Evolutionary conservation across 108 stramenopile species (phyloP), one percentile per base, ranked within the genome.

Genomic region (Fragilaria crotonensis): DNA sequence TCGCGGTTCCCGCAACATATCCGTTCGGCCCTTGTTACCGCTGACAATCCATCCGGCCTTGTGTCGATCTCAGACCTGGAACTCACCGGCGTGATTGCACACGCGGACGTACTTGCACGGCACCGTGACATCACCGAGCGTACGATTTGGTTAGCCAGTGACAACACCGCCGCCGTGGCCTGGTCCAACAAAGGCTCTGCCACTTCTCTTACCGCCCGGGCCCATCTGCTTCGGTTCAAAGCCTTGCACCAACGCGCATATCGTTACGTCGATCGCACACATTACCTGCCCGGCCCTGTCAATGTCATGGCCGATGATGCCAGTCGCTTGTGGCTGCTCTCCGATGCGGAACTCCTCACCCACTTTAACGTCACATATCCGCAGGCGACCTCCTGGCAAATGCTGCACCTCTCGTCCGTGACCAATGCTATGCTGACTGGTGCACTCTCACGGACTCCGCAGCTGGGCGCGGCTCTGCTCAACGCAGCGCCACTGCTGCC

Each of bases 41-140:
- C 14, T 3, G 5, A 55, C 23, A 71, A 72, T 45, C 67, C 54
- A 0, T 25, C 2, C 4, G 76, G 76, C 1, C 3, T 23, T 9
- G 57, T 67, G 36, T 63, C 59, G 3, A 76, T 67, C 33, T 61
- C 53, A 4, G 75, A 77, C 41, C 45, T 77, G 7, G 76, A 77
- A 45, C 23, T 64, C 5, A 71, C 76, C 11, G 71, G 60, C 25
- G 70, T 66, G 0, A 46, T 83, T 0, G 54, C 63, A 5, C 78
- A 79, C 25, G 52, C 62, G 22, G 81, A 78, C 26, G 63, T 69
- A 27, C 36, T 76, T 2, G 66, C 53, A 9, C 59, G 57, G 4
- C 20, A 28, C 26, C 56, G 46, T 47, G 67, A 78, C 28, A 22
- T 71, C 23, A 52, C 64, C 1, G 64, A 76, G 47, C 63, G 50